Evolutionary conservation across 768 basidiomycete species (phyloP), one percentile per base, ranked within the genome.

Genomic region (Cantharellus cinnabarinus): DNA sequence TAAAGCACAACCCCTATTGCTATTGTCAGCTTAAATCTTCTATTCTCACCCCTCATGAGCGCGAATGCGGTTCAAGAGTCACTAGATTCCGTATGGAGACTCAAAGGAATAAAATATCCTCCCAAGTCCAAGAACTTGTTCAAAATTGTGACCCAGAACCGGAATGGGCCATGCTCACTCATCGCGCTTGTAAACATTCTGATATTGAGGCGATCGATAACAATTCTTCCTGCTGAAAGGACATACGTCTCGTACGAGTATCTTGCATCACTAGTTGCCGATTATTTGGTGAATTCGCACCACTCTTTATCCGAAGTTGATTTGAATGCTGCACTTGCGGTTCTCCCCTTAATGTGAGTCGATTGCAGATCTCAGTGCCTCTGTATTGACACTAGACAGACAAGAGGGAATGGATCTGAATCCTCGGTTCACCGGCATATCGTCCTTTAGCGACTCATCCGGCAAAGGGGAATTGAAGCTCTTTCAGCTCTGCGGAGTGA

Each of bases 131-230:
- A 52, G 2, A 41, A n/a, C 37, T 50, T 10, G 10, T 10, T 10
- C 7, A 54, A 54, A 37, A 37, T 54, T 61, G 81, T 74, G 5
- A 50, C 57, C 59, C 34, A 39, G 59, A 57, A 51, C 56, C 54
- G 55, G 4, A 66, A 91, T 41, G 69, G 89, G 4, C 89, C 89
- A 4, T 93, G 89, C 66, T 89, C 87, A 0, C 85, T 93, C 63
- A 88, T 93, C 64, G 89, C 89, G 37, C 85, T 90, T 60, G 90
- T 87, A 71, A 95, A 95, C 67, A 86, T 91, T 56, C 77, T 94
- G 39, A 81, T 94, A 61, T 74, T 95, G 2, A 79, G 89, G n/a
- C 83, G 81, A 56, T 76, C 85, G 64, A 87, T 94, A 62, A 69
- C 77, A 57, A 81, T 95, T 62, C 74, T 76, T 41, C 86, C 88